These are phyloP conservation scores for Acacia confusa DNA, from an alignment of 306 rosid species.

Conservation along the genomic window DNA sequence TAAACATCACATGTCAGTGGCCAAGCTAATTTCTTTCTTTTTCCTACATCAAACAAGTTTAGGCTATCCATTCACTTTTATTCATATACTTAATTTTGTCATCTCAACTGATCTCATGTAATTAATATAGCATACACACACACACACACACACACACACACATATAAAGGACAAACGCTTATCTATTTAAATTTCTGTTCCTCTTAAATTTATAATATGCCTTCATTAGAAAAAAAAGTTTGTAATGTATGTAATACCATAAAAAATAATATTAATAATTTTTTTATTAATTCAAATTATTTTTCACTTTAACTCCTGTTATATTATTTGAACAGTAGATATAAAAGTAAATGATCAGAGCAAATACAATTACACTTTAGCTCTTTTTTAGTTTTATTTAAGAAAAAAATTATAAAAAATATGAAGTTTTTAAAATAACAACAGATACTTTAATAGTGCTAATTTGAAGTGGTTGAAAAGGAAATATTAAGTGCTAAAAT, in stretches of 20 bases:
- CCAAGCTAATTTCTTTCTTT: too few species aligned
- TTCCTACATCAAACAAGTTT: too few species aligned
- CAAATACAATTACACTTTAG: neutral
- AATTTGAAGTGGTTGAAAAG: too few species aligned
- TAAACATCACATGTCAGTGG: neutral
- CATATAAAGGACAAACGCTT: too few species aligned
- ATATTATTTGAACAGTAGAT: neutral
- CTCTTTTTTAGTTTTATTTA: neutral
- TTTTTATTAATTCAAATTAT: neutral
- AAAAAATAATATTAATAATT: too few species aligned
- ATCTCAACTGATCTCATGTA: too few species aligned
- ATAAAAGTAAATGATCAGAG: neutral
- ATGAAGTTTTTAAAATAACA: neutral
- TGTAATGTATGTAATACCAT: neutral
- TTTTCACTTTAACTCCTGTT: neutral
- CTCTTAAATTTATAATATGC: too few species aligned
- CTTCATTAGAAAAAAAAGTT: neutral
- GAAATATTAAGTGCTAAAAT: neutral
- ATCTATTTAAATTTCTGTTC: too few species aligned
- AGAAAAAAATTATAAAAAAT: neutral
- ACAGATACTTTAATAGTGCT: too few species aligned
- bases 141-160: too few species aligned
- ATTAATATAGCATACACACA: too few species aligned
- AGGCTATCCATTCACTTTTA: neutral
- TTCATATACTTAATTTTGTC: neutral